Evolutionary conservation across 192 early-diverging fungal species (phyloP).

Genomic region (Coemansia pectinata): DNA sequence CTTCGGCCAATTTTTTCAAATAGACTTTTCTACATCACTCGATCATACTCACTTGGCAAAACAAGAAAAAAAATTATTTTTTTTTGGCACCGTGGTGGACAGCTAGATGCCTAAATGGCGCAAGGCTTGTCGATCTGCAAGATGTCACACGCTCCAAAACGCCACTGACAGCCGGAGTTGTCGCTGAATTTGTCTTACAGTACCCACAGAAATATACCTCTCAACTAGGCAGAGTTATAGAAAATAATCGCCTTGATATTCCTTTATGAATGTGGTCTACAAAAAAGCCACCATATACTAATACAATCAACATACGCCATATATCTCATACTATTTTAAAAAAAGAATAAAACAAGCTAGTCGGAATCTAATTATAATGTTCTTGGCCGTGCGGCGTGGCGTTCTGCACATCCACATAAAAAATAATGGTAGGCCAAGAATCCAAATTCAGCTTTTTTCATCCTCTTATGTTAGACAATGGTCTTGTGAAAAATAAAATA

Average conservation of each 20-base stretch:
- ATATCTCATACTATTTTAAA: background rate
- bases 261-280: background rate
- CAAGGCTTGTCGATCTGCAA: background rate
- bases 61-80: background rate
- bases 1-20: background rate
- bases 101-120: background rate
- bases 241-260: background rate
- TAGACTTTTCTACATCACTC: background rate
- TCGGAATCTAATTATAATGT: background rate
- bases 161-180: background rate
- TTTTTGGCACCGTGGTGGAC: too few species aligned
- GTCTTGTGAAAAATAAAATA: background rate
- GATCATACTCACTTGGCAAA: background rate
- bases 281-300: background rate
- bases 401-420: background rate
- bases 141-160: background rate
- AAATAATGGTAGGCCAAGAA: background rate
- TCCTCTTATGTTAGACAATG: background rate
- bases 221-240: background rate
- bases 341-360: background rate
- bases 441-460: background rate
- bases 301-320: background rate
- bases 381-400: background rate
- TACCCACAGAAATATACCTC: too few species aligned
- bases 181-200: too few species aligned